These are phyloP conservation scores for Acorus gramineus DNA, from an alignment of 106 monocot genomes.

Conservation along the genomic window DNA sequence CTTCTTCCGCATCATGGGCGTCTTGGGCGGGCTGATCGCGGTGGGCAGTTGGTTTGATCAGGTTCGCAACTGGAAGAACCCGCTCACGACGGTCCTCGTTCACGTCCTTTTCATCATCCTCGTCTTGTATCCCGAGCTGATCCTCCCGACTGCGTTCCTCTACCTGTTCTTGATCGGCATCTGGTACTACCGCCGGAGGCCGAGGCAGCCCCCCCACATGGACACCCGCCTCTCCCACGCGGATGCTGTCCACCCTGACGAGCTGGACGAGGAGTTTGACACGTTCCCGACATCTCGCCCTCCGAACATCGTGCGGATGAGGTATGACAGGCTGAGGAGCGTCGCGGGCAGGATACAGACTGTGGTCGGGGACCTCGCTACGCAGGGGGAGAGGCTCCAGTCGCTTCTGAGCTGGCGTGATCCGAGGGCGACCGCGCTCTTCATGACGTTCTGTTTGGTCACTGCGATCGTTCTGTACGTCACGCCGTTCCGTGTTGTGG, in stretches of 20 bases:
- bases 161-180: conserved; percentile 13
- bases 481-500: conserved; percentile 8
- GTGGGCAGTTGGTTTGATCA: conserved; percentile 5
- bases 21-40: conserved; percentile 1
- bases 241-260: conserved; percentile 1
- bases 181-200: conserved; percentile 13
- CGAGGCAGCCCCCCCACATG: conserved; percentile 14
- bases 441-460: conserved; percentile 7
- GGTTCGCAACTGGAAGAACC: conserved; percentile 12
- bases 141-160: conserved; percentile 12
- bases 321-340: conserved; percentile 16
- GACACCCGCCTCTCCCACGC: conserved; percentile 13
- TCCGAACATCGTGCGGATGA: conserved; percentile 5
- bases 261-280: conserved; percentile 15
- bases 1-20: conserved; percentile 11
- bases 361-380: conserved; percentile 8
- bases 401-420: conserved; percentile 3
- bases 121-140: conserved; percentile 11
- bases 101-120: conserved; percentile 12
- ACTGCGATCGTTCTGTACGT: conserved; percentile 10
- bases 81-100: conserved; percentile 9
- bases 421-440: conserved; percentile 1
- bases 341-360: conserved; percentile 18
- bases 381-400: conserved; percentile 8
- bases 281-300: conserved; percentile 11